Base-by-base conservation (phyloP, 371 early-diverging fungal species). In the Lichtheimia ornata region DNA sequence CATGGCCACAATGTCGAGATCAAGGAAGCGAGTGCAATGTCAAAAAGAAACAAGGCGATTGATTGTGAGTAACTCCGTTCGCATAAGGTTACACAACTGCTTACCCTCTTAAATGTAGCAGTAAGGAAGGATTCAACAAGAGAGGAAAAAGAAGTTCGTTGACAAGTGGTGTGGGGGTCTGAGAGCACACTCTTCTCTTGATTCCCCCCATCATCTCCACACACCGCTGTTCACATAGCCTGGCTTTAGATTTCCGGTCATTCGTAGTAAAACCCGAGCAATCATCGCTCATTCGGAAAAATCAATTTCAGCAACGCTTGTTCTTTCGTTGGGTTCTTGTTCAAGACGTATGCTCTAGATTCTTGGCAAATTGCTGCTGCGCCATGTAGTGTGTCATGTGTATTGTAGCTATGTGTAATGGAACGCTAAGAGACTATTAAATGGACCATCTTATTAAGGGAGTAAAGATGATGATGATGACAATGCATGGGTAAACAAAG, bases 171-270 rank as follows among this genome's bases (percentile, higher is more conserved):
- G 45, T 28, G 54, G 54, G 54, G 54, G 54, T 30, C 20, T 15
- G 54, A 12, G 24, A 15, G 22, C 27, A n/a, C 53, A 25, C 53
- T 22, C 51, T 50, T 50, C 25, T 22, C 25, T 50, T 50, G 9
- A 2, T 11, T 28, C 52, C 24, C 54, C 14, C 35, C 30, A 30
- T 17, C 50, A 9, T 27, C 5, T 52, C 24, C 60, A 52, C 24
- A 14, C n/a, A 47, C 47, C 47, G 47, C 47, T 47, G 47, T 47
- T 35, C 9, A 12, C 60, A 43, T 40, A 50, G 43, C 51, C 60
- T 42, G 51, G 60, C 52, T 59, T 59, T 52, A 50, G 52, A 59
- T 42, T 59, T 52, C 60, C 60, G 53, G 60, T 44, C 20, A 24
- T 27, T 17, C 42, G 15, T 49, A 50, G 41, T 47, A 59, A 59